Conservation (phyloP, 148 eudicot species). For the Gaultheria prostrata region DNA sequence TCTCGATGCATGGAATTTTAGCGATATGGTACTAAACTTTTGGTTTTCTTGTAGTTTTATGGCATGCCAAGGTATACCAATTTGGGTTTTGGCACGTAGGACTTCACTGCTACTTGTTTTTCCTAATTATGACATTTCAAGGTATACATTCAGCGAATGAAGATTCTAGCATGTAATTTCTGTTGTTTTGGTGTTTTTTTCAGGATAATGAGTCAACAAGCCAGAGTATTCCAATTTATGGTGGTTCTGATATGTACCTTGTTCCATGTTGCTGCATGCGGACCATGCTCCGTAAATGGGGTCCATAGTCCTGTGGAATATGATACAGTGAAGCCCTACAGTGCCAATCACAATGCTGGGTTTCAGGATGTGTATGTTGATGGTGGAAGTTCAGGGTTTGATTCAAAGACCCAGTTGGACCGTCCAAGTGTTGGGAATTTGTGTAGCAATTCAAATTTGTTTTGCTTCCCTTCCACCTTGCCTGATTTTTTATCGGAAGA, state of each 20-base stretch:
- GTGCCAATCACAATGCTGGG: constrained; percentile 24
- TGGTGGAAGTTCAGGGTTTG: constrained; percentile 25
- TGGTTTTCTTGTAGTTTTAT: not conserved
- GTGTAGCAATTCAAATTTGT: constrained; percentile 41
- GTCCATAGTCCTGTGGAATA: constrained; percentile 23
- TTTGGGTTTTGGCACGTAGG: too few species aligned
- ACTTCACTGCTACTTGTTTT: not conserved
- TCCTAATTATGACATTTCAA: not conserved
- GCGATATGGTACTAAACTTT: not conserved
- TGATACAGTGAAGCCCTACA: constrained; percentile 40
- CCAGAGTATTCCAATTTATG: constrained; percentile 27
- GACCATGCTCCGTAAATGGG: constrained; percentile 36
- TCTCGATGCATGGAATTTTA: not conserved
- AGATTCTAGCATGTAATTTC: constrained; percentile 2
- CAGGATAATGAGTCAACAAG: constrained; percentile 45
- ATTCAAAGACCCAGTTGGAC: constrained; percentile 3
- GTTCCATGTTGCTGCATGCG: constrained; percentile 34
- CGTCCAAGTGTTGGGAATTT: constrained; percentile 31
- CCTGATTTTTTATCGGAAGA: constrained; percentile 39
- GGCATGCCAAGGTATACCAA: not conserved
- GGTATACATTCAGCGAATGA: not conserved
- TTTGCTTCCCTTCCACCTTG: constrained; percentile 55
- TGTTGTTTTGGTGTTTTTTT: not conserved
- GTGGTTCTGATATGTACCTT: constrained; percentile 42
- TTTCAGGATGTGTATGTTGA: constrained; percentile 31